These are phyloP conservation scores for Tricholoma matsutake DNA, from an alignment of 768 basidiomycete species.

Conservation along the genomic window DNA sequence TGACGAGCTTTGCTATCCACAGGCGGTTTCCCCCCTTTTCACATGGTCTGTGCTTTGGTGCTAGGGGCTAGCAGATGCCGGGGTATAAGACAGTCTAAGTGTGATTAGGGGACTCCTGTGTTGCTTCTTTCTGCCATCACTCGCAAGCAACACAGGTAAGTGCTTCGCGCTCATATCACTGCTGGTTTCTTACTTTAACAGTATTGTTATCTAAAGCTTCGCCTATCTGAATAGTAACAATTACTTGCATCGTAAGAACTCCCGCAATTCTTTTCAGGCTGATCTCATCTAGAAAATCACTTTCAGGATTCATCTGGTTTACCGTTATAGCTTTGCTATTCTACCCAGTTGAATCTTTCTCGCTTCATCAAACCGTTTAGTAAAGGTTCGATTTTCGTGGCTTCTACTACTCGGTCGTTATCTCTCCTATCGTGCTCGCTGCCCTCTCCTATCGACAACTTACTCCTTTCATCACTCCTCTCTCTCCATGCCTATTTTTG, in stretches of 20 bases:
- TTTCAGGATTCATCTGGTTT: background rate
- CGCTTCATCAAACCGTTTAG: background rate
- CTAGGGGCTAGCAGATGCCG: too few relatives aligned
- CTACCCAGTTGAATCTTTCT: background rate
- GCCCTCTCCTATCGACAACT: background rate
- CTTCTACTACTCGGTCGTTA: background rate
- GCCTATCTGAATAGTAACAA: background rate
- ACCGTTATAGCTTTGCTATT: background rate
- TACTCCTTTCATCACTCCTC: background rate
- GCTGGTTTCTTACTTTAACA: too few relatives aligned
- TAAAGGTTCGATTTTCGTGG: background rate
- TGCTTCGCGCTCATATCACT: too few relatives aligned
- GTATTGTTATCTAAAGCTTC: too few relatives aligned
- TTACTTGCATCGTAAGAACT: background rate
- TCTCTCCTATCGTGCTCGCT: background rate
- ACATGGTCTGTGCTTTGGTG: too few relatives aligned
- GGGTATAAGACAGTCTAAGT: too few relatives aligned
- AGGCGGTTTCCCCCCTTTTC: too few relatives aligned
- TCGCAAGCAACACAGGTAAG: too few relatives aligned
- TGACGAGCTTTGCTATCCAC: too few relatives aligned
- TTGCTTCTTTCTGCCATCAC: too few relatives aligned
- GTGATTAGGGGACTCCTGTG: too few relatives aligned
- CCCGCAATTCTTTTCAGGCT: too few relatives aligned
- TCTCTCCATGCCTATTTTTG: background rate
- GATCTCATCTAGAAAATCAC: background rate